Base-by-base conservation (phyloP, 129 eudicot species). In the Ambrosia artemisiifolia region DNA sequence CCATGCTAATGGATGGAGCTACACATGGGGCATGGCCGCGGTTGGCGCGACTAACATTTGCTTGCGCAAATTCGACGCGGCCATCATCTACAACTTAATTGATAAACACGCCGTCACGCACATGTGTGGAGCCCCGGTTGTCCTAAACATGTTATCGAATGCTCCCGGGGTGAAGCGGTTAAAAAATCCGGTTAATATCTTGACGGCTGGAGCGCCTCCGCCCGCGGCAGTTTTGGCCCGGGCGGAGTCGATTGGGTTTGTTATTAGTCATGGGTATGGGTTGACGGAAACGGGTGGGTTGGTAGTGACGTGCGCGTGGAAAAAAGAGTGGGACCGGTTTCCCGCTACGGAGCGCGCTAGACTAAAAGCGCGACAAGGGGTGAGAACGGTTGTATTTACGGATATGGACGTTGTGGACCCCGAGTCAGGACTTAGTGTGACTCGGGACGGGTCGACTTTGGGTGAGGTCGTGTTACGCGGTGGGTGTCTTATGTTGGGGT, bases 81-180 rank as follows among this genome's bases (percentile, higher is more conserved):
- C 50, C 2, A 8, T 74, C 33, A 54, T 84, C 30, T 77, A 80
- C 5, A 72, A 73, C 16, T 71, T 72, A 24, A 65, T 84, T 3
- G 5, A 34, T 9, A 68, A 60, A 36, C 80, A 84, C 64, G 77
- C 72, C 8, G 88, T 84, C n/a, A 83, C 85, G 0, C 88, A 83
- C 20, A 79, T 83, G 85, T 85, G 89, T n/a, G 84, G 86, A 3
- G 89, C 89, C 3, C 89, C 89, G 2, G 89, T 85, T 14, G 84
- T 85, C 1, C 84, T 82, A 48, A 85, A 85, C 65, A 82, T 87
- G 92, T 62, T 87, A 2, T 73, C 87, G 1, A 87, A 73, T 7
- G 6, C 3, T 3, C 75, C 83, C 1, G 32, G 16, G 19, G 84
- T 33, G 5, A 70, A 54, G 46, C 75, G 61, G 0, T 49, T 87